A percentile compares a stretch with the other conserved stretches of the same genome.
Conservation (phyloP, 768 basidiomycete genomes). For the Floccularia luteovirens region DNA sequence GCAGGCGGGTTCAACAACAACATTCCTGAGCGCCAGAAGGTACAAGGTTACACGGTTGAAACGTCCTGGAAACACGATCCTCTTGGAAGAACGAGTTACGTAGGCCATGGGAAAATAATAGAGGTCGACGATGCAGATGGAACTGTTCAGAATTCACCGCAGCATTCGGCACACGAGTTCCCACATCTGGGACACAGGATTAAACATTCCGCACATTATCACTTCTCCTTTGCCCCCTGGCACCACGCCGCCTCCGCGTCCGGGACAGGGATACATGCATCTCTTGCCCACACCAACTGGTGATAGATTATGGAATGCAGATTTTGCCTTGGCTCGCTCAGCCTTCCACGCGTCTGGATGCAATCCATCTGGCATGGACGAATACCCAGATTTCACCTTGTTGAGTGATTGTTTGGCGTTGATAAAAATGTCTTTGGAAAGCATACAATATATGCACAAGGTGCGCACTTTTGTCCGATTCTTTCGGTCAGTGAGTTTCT, state of each 20-base stretch:
- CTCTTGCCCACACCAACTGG: background rate
- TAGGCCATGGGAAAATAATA: slow-evolving; percentile 19
- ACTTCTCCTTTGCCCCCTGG: background rate
- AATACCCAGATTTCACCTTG: background rate
- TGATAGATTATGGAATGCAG: background rate
- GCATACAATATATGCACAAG: background rate
- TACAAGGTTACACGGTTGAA: slow-evolving; percentile 10
- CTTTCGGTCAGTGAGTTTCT: background rate
- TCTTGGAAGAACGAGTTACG: slow-evolving; percentile 13
- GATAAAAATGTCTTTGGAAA: background rate
- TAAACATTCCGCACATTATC: background rate
- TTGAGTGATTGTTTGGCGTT: background rate
- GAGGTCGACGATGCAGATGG: slow-evolving; percentile 15
- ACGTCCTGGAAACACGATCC: slow-evolving; percentile 18
- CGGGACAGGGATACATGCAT: background rate
- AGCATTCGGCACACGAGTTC: background rate
- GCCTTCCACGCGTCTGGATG: background rate
- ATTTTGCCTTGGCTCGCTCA: background rate
- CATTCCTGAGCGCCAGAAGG: background rate
- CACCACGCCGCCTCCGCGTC: background rate
- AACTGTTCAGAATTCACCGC: slow-evolving; percentile 8
- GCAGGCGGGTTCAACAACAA: background rate
- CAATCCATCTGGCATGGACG: background rate
- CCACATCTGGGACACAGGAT: background rate
- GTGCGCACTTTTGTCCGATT: background rate